phyloP scores from a whole-genome alignment of 2,329 filamentous ascomycete species.

The Nemania serpens region DNA sequence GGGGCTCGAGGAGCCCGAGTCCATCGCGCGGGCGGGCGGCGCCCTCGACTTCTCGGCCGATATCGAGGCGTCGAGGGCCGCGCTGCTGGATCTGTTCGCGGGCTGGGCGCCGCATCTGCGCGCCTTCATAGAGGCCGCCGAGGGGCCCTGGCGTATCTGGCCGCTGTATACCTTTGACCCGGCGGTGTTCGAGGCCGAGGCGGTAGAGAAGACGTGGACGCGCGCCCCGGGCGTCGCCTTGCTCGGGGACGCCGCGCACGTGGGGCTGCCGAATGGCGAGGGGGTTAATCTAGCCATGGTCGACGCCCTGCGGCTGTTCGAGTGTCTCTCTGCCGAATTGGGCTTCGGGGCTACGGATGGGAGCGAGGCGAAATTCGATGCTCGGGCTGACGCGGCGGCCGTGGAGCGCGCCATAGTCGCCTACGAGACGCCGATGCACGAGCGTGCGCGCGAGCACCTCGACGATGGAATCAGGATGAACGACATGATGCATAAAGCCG shows the following conservation, averaged over 20 bases:
- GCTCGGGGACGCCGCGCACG: conserved; percentile 27
- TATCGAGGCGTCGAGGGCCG: neutral
- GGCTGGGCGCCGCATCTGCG: conserved; percentile 10
- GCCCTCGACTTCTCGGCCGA: conserved; percentile 16
- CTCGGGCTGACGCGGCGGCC: neutral
- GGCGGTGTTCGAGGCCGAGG: conserved; percentile 1
- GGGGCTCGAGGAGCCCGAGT: conserved; percentile 14
- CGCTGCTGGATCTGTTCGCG: neutral
- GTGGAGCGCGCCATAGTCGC: conserved; percentile 21
- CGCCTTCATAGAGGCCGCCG: conserved; percentile 11
- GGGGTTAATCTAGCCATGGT: conserved; percentile 26
- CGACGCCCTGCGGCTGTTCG: conserved; percentile 21
- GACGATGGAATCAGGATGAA: conserved; percentile 11
- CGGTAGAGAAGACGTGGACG: conserved; percentile 1
- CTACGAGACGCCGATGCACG: conserved; percentile 22
- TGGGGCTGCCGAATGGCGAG: conserved; percentile 22
- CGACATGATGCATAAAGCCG: conserved; percentile 13
- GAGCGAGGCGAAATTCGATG: neutral
- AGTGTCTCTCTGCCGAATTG: conserved; percentile 11
- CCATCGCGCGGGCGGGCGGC: neutral
- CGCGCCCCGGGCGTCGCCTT: conserved; percentile 20
- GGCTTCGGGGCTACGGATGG: no score
- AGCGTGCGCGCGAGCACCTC: conserved; percentile 12
- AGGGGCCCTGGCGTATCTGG: conserved; percentile 26
- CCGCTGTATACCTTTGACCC: conserved; percentile 16